A percentile compares a stretch with the other conserved stretches of the same genome.
Evolutionary conservation across 2,329 filamentous ascomycete species (phyloP).

Genomic region (Clonostachys rosea): DNA sequence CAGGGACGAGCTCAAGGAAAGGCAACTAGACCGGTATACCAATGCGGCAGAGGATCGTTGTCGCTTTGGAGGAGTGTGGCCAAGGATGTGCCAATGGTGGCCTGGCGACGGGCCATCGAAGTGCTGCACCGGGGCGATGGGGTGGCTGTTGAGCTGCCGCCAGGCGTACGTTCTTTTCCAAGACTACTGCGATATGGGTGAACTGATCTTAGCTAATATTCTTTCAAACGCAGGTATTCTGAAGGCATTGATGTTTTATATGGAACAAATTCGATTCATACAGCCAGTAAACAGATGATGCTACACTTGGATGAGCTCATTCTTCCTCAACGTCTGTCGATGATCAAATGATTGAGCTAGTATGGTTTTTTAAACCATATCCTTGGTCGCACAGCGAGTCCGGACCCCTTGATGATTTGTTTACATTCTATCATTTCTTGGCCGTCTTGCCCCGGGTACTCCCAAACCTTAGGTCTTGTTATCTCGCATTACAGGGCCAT

Average conservation of each 20-base stretch:
- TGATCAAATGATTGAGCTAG: constrained; percentile 2
- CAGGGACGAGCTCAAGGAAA: neutral
- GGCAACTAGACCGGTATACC: neutral
- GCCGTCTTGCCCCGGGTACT: no score
- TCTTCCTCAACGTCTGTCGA: constrained; percentile 1
- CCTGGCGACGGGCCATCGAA: neutral
- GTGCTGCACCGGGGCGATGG: constrained; percentile 3
- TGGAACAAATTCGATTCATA: constrained; percentile 5
- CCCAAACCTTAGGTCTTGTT: no score
- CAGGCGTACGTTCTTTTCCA: constrained; percentile 1
- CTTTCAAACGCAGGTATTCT: neutral
- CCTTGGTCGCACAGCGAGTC: no score
- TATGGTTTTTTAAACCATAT: neutral
- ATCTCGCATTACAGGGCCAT: no score
- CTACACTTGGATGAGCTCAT: constrained; percentile 1
- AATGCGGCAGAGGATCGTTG: neutral
- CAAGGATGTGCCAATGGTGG: neutral
- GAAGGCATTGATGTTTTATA: constrained; percentile 7
- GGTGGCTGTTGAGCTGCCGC: constrained; percentile 4
- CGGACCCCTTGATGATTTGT: no score
- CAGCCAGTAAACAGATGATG: constrained; percentile 1
- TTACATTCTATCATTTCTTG: no score
- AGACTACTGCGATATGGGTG: neutral
- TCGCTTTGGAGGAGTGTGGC: neutral
- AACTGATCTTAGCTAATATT: neutral